Evolutionary conservation across 768 basidiomycete genomes (phyloP), one percentile per base, ranked within the genome.

Genomic region (Scleroderma citrinum): DNA sequence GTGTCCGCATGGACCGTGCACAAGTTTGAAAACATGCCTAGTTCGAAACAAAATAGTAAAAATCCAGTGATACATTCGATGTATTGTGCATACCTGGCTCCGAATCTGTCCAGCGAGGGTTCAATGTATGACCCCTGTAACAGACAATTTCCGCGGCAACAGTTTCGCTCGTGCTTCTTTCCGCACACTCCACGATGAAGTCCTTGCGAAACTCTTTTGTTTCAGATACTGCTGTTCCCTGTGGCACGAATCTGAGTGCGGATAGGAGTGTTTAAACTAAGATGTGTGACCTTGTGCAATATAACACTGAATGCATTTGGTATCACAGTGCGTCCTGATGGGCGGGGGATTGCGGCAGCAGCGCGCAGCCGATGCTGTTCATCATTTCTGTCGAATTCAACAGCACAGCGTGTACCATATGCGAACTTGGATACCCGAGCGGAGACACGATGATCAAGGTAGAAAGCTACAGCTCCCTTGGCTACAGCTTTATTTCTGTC

Each of bases 401-500:
- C 47, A 6, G 61, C 59, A 14, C 65, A 66, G 17, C 63, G 55
- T 31, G 56, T 64, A 3, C 74, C 74, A 30, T 76, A 76, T 30
- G 70, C 61, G 38, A 59, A 63, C 46, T 67, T 75, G 7, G 71
- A 57, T 5, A 72, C 63, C 10, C 76, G 66, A 16, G 65, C 65
- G 1, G 58, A 62, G 19, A 75, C 75, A 23, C 59, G 64, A 46
- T 71, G 71, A 50, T 76, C 72, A 11, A 75, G 60, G 50, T 71
- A 74, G 51, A 69, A 76, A 0, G 68, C 68, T 10, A 74, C 50
- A 12, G 71, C 75, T 1, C 75, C 75, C 17, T 74, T 71, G 3
- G 75, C 69, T 12, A 76, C 74, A 0, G 74, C 75, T 47, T 74
- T 76, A 31, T 69, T 73, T 24, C 75, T 75, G 45, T 7, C n/a